These are phyloP conservation scores for Cyberlindnera maritima DNA, from an alignment of 805 yeast genomes.

Conservation along the genomic window DNA sequence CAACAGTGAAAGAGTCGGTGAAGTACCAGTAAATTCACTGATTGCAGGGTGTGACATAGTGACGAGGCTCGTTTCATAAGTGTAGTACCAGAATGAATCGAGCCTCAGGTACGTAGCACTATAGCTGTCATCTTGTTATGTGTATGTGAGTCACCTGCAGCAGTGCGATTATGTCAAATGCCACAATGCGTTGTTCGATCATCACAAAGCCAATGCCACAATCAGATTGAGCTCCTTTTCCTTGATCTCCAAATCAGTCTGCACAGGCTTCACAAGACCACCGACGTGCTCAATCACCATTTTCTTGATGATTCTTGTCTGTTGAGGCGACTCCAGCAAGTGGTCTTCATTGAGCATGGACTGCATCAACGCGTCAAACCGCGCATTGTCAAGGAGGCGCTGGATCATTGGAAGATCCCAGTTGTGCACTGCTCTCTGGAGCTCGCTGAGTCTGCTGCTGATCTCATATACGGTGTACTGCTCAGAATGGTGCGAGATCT, in stretches of 20 bases:
- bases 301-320: neutral
- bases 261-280: neutral
- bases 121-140: too few relatives aligned
- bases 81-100: too few relatives aligned
- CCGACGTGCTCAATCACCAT: constrained; percentile 4
- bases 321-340: neutral
- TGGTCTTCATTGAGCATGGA: neutral
- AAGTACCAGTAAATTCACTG: too few relatives aligned
- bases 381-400: neutral
- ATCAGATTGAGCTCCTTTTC: constrained; percentile 5
- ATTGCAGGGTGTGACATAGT: too few relatives aligned
- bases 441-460: neutral
- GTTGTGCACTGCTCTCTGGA: neutral
- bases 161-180: too few relatives aligned
- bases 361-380: neutral
- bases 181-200: neutral
- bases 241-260: neutral
- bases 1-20: too few relatives aligned
- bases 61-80: too few relatives aligned
- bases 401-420: constrained; percentile 3
- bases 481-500: neutral
- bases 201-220: neutral
- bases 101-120: too few relatives aligned
- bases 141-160: too few relatives aligned
- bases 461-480: constrained; percentile 1